phyloP scores from a whole-genome alignment of 345 rosid genomes.

The Rubroshorea leprosula region DNA sequence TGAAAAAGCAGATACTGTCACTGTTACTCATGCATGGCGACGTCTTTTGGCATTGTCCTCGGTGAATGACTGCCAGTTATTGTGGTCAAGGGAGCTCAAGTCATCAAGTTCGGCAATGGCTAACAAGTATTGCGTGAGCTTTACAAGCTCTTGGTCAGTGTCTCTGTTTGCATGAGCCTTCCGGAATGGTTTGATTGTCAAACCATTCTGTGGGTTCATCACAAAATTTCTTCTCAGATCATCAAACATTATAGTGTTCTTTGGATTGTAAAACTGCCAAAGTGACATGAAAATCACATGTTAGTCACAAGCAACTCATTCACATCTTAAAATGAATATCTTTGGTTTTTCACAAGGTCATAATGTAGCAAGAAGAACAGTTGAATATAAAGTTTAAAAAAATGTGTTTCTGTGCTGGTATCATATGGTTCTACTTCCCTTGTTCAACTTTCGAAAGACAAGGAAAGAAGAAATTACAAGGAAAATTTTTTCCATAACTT shows the following conservation, averaged over 20 bases:
- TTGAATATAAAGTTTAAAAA: no score
- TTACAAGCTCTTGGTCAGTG: constrained; percentile 77
- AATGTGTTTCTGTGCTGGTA: no score
- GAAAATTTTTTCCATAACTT: no score
- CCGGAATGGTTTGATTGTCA: constrained; percentile 72
- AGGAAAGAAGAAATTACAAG: no score
- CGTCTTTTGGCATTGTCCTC: constrained; percentile 61
- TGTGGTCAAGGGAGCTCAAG: constrained; percentile 61
- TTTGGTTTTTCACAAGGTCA: no score
- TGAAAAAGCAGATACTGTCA: no score
- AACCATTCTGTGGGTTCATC: constrained; percentile 93
- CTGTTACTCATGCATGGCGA: constrained; percentile 37
- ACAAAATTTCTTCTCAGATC: constrained; percentile 83
- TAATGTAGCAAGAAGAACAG: no score
- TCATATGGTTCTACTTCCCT: no score
- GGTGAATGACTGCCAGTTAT: constrained; percentile 53
- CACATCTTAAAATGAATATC: neutral
- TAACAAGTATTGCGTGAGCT: constrained; percentile 79
- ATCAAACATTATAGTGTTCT: constrained; percentile 97
- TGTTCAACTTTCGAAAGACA: no score
- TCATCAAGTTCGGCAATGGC: constrained; percentile 76
- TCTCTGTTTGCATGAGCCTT: constrained; percentile 87
- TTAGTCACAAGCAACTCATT: no score
- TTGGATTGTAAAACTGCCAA: constrained; percentile 67
- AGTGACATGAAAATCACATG: neutral